Evolutionary conservation across 1,139 yeast genomes (phyloP), one percentile per base, ranked within the genome.

Genomic region (Debaryomyces subglobosus): DNA sequence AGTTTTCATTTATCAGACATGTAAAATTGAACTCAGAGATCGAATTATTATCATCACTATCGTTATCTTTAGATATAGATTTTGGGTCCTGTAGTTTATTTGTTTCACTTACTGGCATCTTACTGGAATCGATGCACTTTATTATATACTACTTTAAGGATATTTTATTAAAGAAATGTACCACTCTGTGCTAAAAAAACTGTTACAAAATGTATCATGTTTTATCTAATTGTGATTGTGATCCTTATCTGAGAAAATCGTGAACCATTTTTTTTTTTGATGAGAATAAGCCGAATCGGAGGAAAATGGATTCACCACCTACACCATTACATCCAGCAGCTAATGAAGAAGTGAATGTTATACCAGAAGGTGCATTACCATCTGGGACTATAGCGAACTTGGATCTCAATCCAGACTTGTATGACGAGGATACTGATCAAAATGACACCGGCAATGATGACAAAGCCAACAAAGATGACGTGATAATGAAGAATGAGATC

Each of bases 261-360:
- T 39, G 44, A 34, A 25, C 21, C 29, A 13, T 29, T 33, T 40
- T 39, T 21, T 29, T 33, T 40, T 23, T 41, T 42, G 23, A 20
- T 35, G 20, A 20, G 23, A 8, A 13, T 46, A 32, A 33, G 36
- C 38, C 41, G 43, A 41, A 23, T 46, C 45, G 42, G 40, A 43
- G 34, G 40, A 30, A 33, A 24, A 57, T 56, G 59, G 46, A 46
- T 29, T 45, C 60, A 20, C 83, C 84, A 4, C 65, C 65, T 2
- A 78, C 84, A 2, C 84, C 84, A 5, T 52, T 60, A 32, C 83
- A 77, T 53, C 79, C 80, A 3, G 70, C 61, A n/a, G 71, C 82
- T 3, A 67, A 77, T 54, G 77, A 73, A 52, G 79, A 75, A 52
- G 61, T 75, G 2, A 39, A 59, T 49, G 61, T 61, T 43, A 47